Conservation (phyloP, 75 land plant species). For the Selaginella moellendorffii region DNA sequence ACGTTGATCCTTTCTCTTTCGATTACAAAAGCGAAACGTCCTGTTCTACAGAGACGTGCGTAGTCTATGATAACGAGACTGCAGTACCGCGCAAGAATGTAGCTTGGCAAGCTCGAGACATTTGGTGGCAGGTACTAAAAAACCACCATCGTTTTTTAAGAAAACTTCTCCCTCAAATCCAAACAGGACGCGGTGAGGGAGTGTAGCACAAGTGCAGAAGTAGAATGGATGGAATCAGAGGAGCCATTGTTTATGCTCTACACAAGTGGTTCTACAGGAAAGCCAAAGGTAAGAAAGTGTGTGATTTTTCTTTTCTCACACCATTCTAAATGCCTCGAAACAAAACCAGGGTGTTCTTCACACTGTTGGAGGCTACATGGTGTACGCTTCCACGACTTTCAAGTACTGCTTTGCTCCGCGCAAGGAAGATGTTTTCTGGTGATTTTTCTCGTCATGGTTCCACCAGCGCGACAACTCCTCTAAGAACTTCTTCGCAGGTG, state of each 20-base stretch:
- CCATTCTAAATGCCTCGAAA: not conserved
- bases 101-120: conserved; percentile 11
- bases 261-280: conserved; percentile 23
- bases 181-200: conserved; percentile 5
- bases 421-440: conserved; percentile 17
- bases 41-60: conserved; percentile 6
- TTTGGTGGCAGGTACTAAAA: conserved; percentile 23
- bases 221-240: conserved; percentile 26
- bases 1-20: not conserved
- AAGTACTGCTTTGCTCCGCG: conserved; percentile 13
- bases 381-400: conserved; percentile 14
- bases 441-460: not conserved
- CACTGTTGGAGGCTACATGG: conserved; percentile 24
- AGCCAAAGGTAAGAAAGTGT: conserved; percentile 13
- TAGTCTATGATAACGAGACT: conserved; percentile 12
- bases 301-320: not conserved
- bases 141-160: not conserved
- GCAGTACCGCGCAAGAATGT: not conserved
- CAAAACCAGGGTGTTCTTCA: conserved; percentile 20
- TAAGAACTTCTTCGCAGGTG: conserved; percentile 7
- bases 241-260: conserved; percentile 19
- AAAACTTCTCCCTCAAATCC: not conserved
- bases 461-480: not conserved
- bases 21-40: not conserved
- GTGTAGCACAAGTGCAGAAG: not conserved